Evolutionary conservation across 768 basidiomycete genomes (phyloP), one percentile per base, ranked within the genome.

Genomic region (Boletus pseudo-olivaceus): DNA sequence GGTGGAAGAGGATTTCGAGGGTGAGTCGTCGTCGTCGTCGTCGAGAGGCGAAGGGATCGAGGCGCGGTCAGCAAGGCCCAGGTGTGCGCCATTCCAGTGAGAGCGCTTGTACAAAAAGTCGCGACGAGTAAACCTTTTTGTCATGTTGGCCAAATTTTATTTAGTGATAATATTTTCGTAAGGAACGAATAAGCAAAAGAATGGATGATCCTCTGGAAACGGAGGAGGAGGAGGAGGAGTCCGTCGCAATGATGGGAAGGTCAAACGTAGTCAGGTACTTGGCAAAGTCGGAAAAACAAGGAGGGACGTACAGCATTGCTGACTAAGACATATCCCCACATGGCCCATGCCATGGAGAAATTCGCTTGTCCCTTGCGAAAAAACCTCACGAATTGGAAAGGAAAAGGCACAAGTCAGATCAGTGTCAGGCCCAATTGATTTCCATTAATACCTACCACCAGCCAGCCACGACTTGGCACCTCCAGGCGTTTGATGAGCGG

Each of bases 181-280:
- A 70, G 29, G 66, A 72, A 51, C 41, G 68, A 53, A 51, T 10
- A 4, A 14, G 23, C 0, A 52, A 67, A 71, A 19, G 67, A 69
- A 53, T 37, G 68, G 30, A 57, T 4, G 14, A 19, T 29, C 49
- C 60, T 39, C 45, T 32, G 7, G 15, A n/a, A 37, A 29, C 5
- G 29, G 37, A 7, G 8, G n/a, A 34, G 33, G 34, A 29, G 20
- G 47, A 38, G 33, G 37, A 45, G 38, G 33, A 33, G 33, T 34
- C 54, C 29, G 58, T 49, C 38, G 56, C 23, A 7, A 57, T 10
- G 45, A 12, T 20, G 33, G 27, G 20, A 12, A 5, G 17, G 30
- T 47, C 29, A 32, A 32, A 37, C 17, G 41, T 30, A 2, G 32
- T 11, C 5, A 26, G 29, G 15, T 23, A 23, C 23, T 23, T 23